A percentile compares a stretch with the other conserved stretches of the same genome.
Conservation (phyloP, 495 filamentous ascomycete genomes). For the Penicillium tannophilum region DNA sequence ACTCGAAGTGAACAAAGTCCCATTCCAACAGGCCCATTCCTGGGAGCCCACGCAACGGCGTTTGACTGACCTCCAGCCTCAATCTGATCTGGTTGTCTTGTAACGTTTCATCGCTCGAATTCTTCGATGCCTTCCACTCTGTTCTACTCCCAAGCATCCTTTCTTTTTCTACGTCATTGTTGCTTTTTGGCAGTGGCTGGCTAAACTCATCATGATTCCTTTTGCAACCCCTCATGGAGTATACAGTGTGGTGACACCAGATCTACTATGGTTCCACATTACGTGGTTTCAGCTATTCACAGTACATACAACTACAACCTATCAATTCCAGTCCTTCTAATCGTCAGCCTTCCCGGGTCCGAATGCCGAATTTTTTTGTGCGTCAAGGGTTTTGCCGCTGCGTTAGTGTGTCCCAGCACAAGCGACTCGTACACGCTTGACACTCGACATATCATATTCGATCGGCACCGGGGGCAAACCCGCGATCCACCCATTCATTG, state of each 20-base stretch:
- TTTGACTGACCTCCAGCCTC: slow-evolving; percentile 14
- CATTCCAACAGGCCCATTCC: slow-evolving; percentile 19
- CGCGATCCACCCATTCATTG: slow-evolving; percentile 10
- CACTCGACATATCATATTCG: slow-evolving; percentile 29
- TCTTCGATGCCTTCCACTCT: slow-evolving; percentile 2
- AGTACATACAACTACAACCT: neutral
- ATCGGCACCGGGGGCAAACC: slow-evolving; percentile 8
- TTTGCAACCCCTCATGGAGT: slow-evolving; percentile 3
- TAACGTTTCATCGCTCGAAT: slow-evolving; percentile 25
- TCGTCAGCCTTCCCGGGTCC: neutral
- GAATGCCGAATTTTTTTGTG: slow-evolving; percentile 18
- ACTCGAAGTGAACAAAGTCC: neutral
- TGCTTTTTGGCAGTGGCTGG: slow-evolving; percentile 21
- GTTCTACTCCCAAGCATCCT: neutral
- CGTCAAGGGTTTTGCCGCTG: slow-evolving; percentile 14
- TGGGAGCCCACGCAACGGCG: slow-evolving; percentile 23
- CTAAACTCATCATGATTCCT: slow-evolving; percentile 5
- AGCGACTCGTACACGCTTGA: slow-evolving; percentile 17
- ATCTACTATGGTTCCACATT: slow-evolving; percentile 4
- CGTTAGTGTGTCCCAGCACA: neutral
- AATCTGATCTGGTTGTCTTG: neutral
- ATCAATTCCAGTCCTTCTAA: neutral
- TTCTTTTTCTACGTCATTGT: slow-evolving; percentile 5
- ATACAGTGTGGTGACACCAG: slow-evolving; percentile 6
- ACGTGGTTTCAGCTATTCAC: slow-evolving; percentile 8